These are phyloP conservation scores for Linnemannia hyalina DNA, from an alignment of 192 early-diverging fungal species.

Conservation along the genomic window DNA sequence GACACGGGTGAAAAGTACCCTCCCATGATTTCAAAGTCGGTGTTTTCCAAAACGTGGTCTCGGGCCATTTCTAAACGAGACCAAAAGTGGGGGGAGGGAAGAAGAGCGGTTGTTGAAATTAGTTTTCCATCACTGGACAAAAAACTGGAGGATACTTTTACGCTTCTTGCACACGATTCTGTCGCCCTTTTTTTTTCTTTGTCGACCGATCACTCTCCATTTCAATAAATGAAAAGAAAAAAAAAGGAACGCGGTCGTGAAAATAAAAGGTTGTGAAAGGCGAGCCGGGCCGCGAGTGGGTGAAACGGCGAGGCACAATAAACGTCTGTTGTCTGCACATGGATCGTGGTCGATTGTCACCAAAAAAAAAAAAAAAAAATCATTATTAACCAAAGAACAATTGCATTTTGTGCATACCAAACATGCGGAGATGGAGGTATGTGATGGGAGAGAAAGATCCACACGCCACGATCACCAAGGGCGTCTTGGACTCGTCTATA, in stretches of 20 bases:
- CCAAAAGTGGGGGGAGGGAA: not conserved
- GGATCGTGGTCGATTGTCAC: not conserved
- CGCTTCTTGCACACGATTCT: no score
- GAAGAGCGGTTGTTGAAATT: not conserved
- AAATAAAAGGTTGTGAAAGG: not conserved
- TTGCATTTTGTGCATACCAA: constrained; percentile 76
- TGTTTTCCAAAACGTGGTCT: constrained; percentile 84
- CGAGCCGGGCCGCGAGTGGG: not conserved
- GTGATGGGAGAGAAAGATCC: constrained; percentile 98
- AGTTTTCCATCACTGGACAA: not conserved
- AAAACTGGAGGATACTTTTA: not conserved
- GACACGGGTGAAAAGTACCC: constrained; percentile 98
- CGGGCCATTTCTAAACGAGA: constrained; percentile 86
- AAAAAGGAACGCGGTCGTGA: not conserved
- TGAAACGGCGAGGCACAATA: not conserved
- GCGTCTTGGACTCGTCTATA: constrained; percentile 75
- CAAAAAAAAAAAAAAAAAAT: not conserved
- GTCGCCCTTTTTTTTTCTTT: not conserved
- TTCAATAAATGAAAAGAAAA: not conserved
- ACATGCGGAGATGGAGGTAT: constrained; percentile 97
- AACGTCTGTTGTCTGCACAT: not conserved
- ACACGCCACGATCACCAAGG: constrained; percentile 94
- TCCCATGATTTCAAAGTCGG: constrained; percentile 88
- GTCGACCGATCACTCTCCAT: not conserved
- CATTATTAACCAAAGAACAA: not conserved